Base-by-base conservation (phyloP, 495 filamentous ascomycete species). In the Hypomontagnella monticulosa region DNA sequence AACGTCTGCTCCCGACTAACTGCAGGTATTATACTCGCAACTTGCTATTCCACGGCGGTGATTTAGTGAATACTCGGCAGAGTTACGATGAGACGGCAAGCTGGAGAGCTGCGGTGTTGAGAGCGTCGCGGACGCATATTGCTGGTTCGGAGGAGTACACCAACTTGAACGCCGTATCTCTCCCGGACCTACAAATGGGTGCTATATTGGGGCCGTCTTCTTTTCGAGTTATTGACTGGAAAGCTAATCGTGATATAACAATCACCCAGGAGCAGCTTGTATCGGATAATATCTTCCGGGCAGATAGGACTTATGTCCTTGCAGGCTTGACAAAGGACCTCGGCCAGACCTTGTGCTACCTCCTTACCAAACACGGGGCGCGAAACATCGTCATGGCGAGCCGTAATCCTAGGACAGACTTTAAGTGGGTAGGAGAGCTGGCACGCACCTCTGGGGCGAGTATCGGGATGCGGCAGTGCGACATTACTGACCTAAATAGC, bases 251-350 rank as follows among this genome's bases (percentile, higher is more conserved):
- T 0, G 50, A 49, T 1, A 54, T 71, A 4, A 15, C 57, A 0
- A 51, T 69, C 10, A 55, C 62, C 11, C 49, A 72, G 27, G 63
- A 66, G 43, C 64, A 70, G 5, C 20, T 56, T 1, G 44, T 41
- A 3, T 55, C 34, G n/a, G 63, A 61, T 0, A 16, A 51, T 1
- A 49, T 77, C 15, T 74, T 84, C 33, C 58, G 50, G 6, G 41
- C 72, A 0, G 50, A 81, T 61, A 83, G 79, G 63, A 84, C 86
- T 0, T 90, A 90, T 61, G 71, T 83, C 33, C 71, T 90, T 0
- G 71, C 86, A 15, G 87, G 87, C 4, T 63, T 89, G 9, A 85
- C 85, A 1, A 80, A 85, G 14, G 81, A 83, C 23, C 76, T 89
- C 3, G 87, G 85, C 12, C 78, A 81, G 52, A 88, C 86, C 11